phyloP scores from a whole-genome alignment of 2,329 filamentous ascomycete genomes.

The Colletotrichum sp. region DNA sequence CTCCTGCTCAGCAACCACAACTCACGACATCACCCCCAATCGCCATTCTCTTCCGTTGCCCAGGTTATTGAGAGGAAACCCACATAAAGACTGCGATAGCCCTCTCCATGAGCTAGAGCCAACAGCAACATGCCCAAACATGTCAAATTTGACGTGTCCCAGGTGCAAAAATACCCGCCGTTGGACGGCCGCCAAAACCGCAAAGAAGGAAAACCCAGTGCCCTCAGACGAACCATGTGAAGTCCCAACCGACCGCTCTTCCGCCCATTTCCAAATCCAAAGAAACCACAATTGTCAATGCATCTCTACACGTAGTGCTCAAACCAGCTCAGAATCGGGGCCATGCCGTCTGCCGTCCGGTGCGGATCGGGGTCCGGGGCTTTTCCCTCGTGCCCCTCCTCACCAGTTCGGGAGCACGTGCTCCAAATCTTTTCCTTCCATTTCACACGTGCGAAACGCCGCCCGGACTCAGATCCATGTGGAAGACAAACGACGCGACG shows the following conservation, averaged over 20 bases:
- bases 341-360: not conserved
- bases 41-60: not conserved
- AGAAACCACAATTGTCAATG: not conserved
- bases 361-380: not conserved
- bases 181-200: not conserved
- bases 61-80: not conserved
- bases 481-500: not conserved
- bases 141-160: not conserved
- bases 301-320: not conserved
- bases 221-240: constrained; percentile 1
- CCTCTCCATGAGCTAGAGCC: not conserved
- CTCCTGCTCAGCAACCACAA: constrained; percentile 3
- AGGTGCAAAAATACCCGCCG: not conserved
- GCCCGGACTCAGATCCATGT: not conserved
- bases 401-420: not conserved
- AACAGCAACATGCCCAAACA: not conserved
- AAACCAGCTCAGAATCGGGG: not conserved
- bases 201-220: not conserved
- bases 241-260: not conserved
- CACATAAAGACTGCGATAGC: not conserved
- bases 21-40: not conserved
- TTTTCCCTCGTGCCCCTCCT: not conserved
- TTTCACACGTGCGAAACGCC: constrained; percentile 13
- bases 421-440: not conserved
- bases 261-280: not conserved